Evolutionary conservation across 2,329 filamentous ascomycete genomes (phyloP).

Genomic region (Xylaria digitata): DNA sequence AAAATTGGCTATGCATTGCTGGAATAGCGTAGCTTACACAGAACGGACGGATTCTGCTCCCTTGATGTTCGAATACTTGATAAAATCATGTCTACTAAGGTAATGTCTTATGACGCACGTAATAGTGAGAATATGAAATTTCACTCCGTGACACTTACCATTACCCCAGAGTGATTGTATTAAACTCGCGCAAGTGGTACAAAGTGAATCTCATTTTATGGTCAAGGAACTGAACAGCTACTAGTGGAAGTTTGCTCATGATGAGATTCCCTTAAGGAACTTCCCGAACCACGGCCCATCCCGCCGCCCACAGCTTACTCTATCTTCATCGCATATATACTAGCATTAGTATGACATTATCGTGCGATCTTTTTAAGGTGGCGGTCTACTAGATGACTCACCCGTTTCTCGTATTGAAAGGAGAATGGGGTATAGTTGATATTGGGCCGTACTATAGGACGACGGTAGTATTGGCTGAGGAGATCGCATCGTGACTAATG

Average conservation of each 20-base stretch:
- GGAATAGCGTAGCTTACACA: not conserved
- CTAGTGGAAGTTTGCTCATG: too few relatives aligned
- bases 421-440: not conserved
- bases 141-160: too few relatives aligned
- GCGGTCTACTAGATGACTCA: slow-evolving; percentile 19
- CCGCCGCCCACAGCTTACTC: not conserved
- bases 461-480: slow-evolving; percentile 3
- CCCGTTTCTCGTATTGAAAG: slow-evolving; percentile 21
- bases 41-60: not conserved
- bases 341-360: not conserved
- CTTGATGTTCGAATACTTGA: not conserved
- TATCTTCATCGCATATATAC: not conserved
- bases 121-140: not conserved
- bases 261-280: too few relatives aligned
- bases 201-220: too few relatives aligned
- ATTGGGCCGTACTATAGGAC: not conserved
- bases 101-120: not conserved
- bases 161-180: too few relatives aligned
- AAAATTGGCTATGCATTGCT: slow-evolving; percentile 2
- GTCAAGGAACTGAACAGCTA: too few relatives aligned
- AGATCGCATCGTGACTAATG: not conserved
- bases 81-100: not conserved
- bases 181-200: too few relatives aligned
- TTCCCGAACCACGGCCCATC: too few relatives aligned
- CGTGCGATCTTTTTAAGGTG: not conserved